phyloP scores from a whole-genome alignment of 768 basidiomycete species.

The Sistotremastrum suecicum region DNA sequence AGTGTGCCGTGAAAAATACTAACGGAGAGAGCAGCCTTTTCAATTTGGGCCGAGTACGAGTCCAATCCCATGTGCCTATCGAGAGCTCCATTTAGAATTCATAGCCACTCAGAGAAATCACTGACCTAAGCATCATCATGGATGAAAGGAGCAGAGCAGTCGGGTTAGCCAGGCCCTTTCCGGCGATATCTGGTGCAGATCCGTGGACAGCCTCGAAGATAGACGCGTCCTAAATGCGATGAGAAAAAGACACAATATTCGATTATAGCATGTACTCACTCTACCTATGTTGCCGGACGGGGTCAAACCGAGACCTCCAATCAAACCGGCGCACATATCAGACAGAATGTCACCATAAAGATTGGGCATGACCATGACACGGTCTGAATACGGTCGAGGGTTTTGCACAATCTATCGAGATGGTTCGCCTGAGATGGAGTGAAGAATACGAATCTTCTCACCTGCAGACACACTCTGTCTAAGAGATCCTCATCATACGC shows the following conservation, averaged over 20 bases:
- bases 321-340: slow-evolving; percentile 97
- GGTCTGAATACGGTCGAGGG: slow-evolving; percentile 83
- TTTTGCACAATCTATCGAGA: slow-evolving; percentile 68
- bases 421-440: neutral
- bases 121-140: slow-evolving; percentile 93
- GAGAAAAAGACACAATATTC: slow-evolving; percentile 9
- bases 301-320: slow-evolving; percentile 93
- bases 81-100: slow-evolving; percentile 14
- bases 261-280: slow-evolving; percentile 28
- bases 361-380: slow-evolving; percentile 99
- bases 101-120: slow-evolving; percentile 9
- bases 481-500: slow-evolving; percentile 94
- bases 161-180: slow-evolving; percentile 94
- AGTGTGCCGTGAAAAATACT: slow-evolving; percentile 18
- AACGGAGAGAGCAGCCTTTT: slow-evolving; percentile 81
- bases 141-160: slow-evolving; percentile 93
- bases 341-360: slow-evolving; percentile 91
- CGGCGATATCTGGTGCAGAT: slow-evolving; percentile 98
- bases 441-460: slow-evolving; percentile 13
- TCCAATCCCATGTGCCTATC: slow-evolving; percentile 83
- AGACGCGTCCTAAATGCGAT: slow-evolving; percentile 64
- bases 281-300: slow-evolving; percentile 97
- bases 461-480: slow-evolving; percentile 91
- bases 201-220: slow-evolving; percentile 99
- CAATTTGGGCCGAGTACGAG: slow-evolving; percentile 76